phyloP scores from a whole-genome alignment of 2,329 filamentous ascomycete species.

The Epichloe aotearoae region DNA sequence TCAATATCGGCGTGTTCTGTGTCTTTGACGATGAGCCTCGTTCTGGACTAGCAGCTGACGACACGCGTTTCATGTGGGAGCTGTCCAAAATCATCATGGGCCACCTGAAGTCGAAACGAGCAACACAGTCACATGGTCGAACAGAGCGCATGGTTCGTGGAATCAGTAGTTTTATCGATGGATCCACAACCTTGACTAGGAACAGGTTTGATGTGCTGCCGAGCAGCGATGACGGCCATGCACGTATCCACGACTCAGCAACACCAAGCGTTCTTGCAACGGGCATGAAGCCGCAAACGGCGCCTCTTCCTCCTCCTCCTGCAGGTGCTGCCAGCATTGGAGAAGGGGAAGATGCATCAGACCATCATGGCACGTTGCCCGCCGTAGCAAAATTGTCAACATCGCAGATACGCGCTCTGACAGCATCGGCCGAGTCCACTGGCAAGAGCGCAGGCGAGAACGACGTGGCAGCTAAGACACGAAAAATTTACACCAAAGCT shows the following conservation, averaged over 20 bases:
- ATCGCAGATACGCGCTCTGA: neutral
- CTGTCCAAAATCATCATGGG: constrained; percentile 16
- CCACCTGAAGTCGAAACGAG: constrained; percentile 16
- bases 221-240: neutral
- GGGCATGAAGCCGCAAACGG: neutral
- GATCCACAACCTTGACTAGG: neutral
- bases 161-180: constrained; percentile 17
- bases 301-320: neutral
- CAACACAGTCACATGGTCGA: constrained; percentile 11
- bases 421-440: neutral
- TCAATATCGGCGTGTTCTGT: constrained; percentile 23
- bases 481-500: neutral
- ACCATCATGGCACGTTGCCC: neutral
- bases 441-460: neutral
- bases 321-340: neutral
- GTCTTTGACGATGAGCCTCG: constrained; percentile 9
- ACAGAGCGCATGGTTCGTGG: constrained; percentile 21
- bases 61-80: constrained; percentile 10
- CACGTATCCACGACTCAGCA: constrained; percentile 11
- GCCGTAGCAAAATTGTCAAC: neutral
- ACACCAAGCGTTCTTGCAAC: neutral
- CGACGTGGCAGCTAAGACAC: neutral
- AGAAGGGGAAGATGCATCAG: neutral
- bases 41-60: constrained; percentile 10
- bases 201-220: neutral